These are phyloP conservation scores for Globisporangium camurandrum DNA, from an alignment of 352 stramenopile genomes.

Conservation along the genomic window DNA sequence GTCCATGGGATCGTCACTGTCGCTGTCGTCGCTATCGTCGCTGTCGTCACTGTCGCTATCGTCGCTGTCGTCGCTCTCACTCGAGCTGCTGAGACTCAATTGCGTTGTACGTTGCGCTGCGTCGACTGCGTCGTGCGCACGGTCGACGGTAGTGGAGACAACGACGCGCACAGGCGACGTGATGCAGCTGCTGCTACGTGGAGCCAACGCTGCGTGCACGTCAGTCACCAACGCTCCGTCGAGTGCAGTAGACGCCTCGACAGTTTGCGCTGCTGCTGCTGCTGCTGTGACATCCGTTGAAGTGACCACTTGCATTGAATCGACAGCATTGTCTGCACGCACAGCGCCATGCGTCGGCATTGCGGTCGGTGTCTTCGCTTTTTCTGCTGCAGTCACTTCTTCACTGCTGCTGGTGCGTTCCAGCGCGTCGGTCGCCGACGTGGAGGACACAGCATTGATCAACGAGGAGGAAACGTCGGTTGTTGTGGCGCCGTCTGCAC, in stretches of 20 bases:
- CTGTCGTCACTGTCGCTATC: conserved; percentile 12
- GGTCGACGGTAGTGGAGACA: not conserved
- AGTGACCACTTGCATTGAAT: no score
- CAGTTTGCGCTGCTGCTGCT: not conserved
- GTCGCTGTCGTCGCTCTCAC: conserved; percentile 17
- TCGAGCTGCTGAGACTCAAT: conserved; percentile 11
- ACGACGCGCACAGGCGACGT: not conserved
- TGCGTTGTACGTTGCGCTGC: not conserved
- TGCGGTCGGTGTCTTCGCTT: no score
- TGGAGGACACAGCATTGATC: no score
- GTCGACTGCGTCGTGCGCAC: not conserved
- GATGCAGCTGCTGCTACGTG: not conserved
- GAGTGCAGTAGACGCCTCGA: no score
- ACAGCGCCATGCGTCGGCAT: no score
- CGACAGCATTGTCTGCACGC: no score
- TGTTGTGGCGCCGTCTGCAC: not conserved
- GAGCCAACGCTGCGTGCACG: not conserved
- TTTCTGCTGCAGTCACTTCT: no score
- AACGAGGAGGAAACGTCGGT: not conserved
- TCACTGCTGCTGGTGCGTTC: no score
- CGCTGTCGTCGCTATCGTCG: not conserved
- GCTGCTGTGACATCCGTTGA: no score
- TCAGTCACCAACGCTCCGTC: no score
- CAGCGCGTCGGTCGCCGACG: no score
- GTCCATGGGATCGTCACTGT: no score